Base-by-base conservation (phyloP, 371 early-diverging fungal genomes). In the Nematocida sp. region DNA sequence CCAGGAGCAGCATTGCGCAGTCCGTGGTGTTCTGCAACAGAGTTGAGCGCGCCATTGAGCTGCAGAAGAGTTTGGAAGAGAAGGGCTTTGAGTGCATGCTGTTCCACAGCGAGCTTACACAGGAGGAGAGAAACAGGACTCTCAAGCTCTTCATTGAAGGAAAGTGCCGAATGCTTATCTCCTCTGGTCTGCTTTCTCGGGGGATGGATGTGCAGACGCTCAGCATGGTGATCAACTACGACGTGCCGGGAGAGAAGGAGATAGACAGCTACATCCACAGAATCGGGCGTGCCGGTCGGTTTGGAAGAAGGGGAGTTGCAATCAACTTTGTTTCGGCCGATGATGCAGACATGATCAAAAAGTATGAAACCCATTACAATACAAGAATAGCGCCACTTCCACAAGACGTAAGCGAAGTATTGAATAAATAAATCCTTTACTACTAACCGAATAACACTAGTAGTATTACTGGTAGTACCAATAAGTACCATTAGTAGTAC, bases 181-280 rank as follows among this genome's bases (percentile, higher is more conserved):
- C 96, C 80, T 96, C 97, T 64, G 97, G 95, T 81, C 85, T 98
- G 63, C 88, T 91, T 86, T 95, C 95, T 41, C 90, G 97, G 85
- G 98, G 98, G 83, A 93, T 98, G 78, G 97, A 98, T 87, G 93
- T 98, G 52, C 96, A 95, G 85, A 94, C 95, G 82, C 93, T 98
- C 5, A 94, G 95, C 45, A 87, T 96, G 76, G 97, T 95, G 76
- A 90, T 91, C 86, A 95, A 92, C 88, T 94, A 95, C 83, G 98
- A 98, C 83, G 87, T 96, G 64, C 95, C 96, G 65, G 80, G 87
- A 60, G 91, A 91, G 86, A 89, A 91, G 82, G 94, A 94, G 82
- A 85, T 63, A 67, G 60, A 32, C 19, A 76, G 50, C 37, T 81
- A 67, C 49, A 65, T 79, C 40, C 83, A 82, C 55, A 67, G 96